phyloP scores from a whole-genome alignment of 257 asterid species.

The Capsicum baccatum region DNA sequence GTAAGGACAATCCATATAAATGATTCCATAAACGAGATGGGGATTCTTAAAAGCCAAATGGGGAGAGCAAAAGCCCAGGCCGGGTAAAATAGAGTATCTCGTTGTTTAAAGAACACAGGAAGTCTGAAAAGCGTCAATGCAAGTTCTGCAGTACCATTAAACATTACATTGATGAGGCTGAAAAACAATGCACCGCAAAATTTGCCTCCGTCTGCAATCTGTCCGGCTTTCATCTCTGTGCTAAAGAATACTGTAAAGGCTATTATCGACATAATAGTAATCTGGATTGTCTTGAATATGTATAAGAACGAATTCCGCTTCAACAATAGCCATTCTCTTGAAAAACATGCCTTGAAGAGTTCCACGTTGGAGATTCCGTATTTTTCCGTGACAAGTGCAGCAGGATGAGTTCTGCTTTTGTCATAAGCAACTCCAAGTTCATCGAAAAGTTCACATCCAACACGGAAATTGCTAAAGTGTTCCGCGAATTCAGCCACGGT shows the following conservation, averaged over 20 bases:
- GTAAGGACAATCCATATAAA: slow-evolving; percentile 84
- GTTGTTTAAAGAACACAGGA: slow-evolving; percentile 89
- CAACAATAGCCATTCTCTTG: slow-evolving; percentile 92
- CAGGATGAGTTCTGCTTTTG: slow-evolving; percentile 71
- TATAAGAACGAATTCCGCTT: slow-evolving; percentile 80
- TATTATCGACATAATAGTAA: slow-evolving; percentile 80
- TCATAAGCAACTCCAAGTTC: slow-evolving; percentile 77
- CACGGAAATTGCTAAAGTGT: slow-evolving; percentile 63
- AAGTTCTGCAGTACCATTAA: slow-evolving; percentile 86
- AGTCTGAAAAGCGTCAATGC: slow-evolving; percentile 77
- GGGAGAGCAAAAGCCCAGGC: slow-evolving; percentile 98
- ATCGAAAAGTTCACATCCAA: slow-evolving; percentile 66
- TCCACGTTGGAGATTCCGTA: slow-evolving; percentile 86
- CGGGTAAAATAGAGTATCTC: slow-evolving; percentile 86
- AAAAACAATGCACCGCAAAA: slow-evolving; percentile 86
- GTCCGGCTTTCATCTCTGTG: slow-evolving; percentile 80
- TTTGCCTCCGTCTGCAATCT: slow-evolving; percentile 69
- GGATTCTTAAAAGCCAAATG: slow-evolving; percentile 84
- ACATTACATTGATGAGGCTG: slow-evolving; percentile 85
- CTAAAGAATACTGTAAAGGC: slow-evolving; percentile 86
- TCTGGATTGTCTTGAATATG: slow-evolving; percentile 84
- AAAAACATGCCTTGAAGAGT: slow-evolving; percentile 72
- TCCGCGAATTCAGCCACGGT: slow-evolving; percentile 72
- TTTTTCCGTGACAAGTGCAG: slow-evolving; percentile 83
- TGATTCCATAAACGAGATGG: slow-evolving; percentile 84